phyloP scores from a whole-genome alignment of 106 monocot genomes.

The Acorus gramineus region DNA sequence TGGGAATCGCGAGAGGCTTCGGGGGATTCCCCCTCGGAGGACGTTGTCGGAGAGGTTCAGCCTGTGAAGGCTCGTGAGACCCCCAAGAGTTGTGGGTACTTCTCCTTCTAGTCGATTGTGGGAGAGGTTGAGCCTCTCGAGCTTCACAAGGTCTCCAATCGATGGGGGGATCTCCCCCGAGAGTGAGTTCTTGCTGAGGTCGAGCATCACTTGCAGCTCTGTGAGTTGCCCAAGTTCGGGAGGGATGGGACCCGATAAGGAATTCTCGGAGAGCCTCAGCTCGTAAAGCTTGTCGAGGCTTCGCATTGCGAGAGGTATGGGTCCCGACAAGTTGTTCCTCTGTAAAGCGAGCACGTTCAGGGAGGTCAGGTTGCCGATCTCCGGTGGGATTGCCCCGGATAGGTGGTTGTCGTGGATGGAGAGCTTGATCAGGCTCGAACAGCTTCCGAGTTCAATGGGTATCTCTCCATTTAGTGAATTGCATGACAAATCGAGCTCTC shows the following conservation, averaged over 20 bases:
- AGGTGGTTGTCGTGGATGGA: constrained; percentile 62
- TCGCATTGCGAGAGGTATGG: constrained; percentile 46
- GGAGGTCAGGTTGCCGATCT: constrained; percentile 55
- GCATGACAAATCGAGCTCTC: constrained; percentile 76
- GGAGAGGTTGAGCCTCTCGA: constrained; percentile 78
- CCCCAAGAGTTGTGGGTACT: constrained; percentile 44
- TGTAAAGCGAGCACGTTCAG: constrained; percentile 64
- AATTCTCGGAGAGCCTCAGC: constrained; percentile 58
- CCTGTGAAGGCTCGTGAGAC: constrained; percentile 65
- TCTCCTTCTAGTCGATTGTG: constrained; percentile 57
- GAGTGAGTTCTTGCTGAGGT: constrained; percentile 63
- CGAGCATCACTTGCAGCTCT: constrained; percentile 76
- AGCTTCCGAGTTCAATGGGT: constrained; percentile 55
- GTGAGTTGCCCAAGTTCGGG: constrained; percentile 43
- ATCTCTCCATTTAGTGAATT: constrained; percentile 49
- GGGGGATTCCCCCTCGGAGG: constrained; percentile 56
- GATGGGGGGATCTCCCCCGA: constrained; percentile 65
- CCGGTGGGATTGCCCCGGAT: constrained; percentile 62
- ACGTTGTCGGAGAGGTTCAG: constrained; percentile 60
- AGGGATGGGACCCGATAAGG: constrained; percentile 56
- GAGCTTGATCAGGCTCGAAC: constrained; percentile 56
- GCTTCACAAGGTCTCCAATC: constrained; percentile 59
- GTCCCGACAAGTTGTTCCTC: constrained; percentile 60
- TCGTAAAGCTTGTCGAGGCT: constrained; percentile 61
- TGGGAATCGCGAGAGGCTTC: constrained; percentile 39